Evolutionary conservation across 176 grass and related monocot species (phyloP).

Genomic region (Musa beccarii): DNA sequence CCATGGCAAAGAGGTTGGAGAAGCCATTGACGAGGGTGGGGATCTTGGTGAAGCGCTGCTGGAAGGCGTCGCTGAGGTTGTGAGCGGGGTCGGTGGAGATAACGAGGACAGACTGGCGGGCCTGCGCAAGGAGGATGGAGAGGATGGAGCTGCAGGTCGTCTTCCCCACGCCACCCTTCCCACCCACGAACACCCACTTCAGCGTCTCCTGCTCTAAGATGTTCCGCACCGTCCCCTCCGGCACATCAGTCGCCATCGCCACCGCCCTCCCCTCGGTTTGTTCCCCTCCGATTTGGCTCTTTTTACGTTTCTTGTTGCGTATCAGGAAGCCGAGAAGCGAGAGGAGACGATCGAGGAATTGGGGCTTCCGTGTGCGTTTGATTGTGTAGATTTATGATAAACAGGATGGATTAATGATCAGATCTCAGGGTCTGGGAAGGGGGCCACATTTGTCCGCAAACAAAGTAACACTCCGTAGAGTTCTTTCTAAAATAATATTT

Average conservation of each 20-base stretch:
- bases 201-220: constrained; percentile 79
- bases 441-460: too few relatives aligned
- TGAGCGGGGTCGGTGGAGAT: constrained; percentile 99
- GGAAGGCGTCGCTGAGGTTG: constrained; percentile 98
- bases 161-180: constrained; percentile 98
- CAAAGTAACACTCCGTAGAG: too few relatives aligned
- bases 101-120: constrained; percentile 82
- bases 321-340: too few relatives aligned
- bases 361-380: too few relatives aligned
- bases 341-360: too few relatives aligned
- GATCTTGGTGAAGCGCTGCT: constrained; percentile 99
- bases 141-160: constrained; percentile 97
- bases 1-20: constrained; percentile 96
- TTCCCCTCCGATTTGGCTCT: background rate
- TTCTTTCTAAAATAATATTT: too few relatives aligned
- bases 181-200: constrained; percentile 99
- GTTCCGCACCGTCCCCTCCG: constrained; percentile 75
- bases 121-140: constrained; percentile 73
- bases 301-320: background rate
- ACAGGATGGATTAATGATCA: too few relatives aligned
- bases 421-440: too few relatives aligned
- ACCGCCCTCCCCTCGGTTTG: background rate
- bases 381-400: too few relatives aligned
- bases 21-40: constrained; percentile 96
- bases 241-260: constrained; percentile 38